Evolutionary conservation across 805 yeast genomes (phyloP), one percentile per base, ranked within the genome.

Genomic region (Schwanniomyces occidentalis): DNA sequence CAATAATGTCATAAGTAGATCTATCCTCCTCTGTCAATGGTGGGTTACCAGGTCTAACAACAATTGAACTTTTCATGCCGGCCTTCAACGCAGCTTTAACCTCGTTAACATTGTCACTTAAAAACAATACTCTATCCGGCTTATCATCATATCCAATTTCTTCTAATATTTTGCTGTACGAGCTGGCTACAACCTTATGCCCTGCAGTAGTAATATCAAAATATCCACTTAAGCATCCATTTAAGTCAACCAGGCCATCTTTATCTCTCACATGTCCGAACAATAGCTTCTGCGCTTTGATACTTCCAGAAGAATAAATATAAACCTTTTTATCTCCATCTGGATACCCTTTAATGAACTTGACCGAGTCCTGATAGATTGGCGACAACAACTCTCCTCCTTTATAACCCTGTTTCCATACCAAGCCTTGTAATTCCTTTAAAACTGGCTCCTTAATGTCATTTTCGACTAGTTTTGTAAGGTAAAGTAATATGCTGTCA

Each of bases 181-280:
- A 83, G 6, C 48, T 31, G 1, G 56, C 18, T 15, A 76, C 82
- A 12, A 61, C 68, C 54, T 90, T 90, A 41, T 69, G 75, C 0
- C 98, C 97, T 2, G 88, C 77, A 7, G 89, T 86, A 22, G 79
- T 79, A 20, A 95, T 88, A 58, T 90, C 98, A 53, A 78, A 90
- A 61, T 88, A 90, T 10, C 83, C 95, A 5, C 63, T 40, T 14
- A 90, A 52, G 15, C 56, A 54, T 1, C 58, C 55, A 27, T 76
- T 83, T 49, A 87, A 56, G 55, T 85, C 85, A 16, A 64, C 53
- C 14, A 49, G 41, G 7, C 59, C 58, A 4, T 63, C 60, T 8
- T 32, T 35, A 20, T 43, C 37, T 34, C 63, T 63, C 7, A 85
- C 90, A 53, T 85, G 75, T 0, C 70, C 71, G 52, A 90, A 87